Conservation (phyloP, 2,329 filamentous ascomycete genomes). For the Cucurbitaria berberidis region DNA sequence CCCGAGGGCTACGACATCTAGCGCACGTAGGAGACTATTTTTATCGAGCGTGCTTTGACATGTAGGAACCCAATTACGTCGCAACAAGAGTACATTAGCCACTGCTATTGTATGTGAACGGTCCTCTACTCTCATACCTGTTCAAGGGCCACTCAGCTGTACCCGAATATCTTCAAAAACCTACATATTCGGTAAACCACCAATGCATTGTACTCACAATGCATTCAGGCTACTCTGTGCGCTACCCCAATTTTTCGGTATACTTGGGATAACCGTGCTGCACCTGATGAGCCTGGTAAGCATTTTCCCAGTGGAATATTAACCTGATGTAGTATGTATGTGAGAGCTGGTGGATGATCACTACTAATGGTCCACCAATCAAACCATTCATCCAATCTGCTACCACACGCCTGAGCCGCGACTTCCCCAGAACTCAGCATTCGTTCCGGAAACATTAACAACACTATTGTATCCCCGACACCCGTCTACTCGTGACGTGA, state of each 20-base stretch:
- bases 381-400: neutral
- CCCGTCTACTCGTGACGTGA: conserved; percentile 13
- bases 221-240: neutral
- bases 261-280: neutral
- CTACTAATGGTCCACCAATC: neutral
- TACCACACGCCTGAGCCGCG: conserved; percentile 17
- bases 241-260: neutral
- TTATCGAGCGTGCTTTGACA: too few relatives aligned
- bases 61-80: too few relatives aligned
- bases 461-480: conserved; percentile 18
- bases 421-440: conserved; percentile 11
- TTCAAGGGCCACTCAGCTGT: too few relatives aligned
- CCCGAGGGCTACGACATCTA: too few relatives aligned
- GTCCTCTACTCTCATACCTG: too few relatives aligned
- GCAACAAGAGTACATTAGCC: too few relatives aligned
- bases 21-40: too few relatives aligned
- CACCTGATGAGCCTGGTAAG: neutral
- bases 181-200: too few relatives aligned
- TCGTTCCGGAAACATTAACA: conserved; percentile 8
- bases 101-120: too few relatives aligned
- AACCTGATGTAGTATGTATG: neutral
- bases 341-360: neutral
- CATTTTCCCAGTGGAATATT: conserved; percentile 1
- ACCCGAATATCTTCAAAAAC: too few relatives aligned
- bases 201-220: too few relatives aligned